Conservation (phyloP, 2,329 filamentous ascomycete species). For the Huntiella savannae region DNA sequence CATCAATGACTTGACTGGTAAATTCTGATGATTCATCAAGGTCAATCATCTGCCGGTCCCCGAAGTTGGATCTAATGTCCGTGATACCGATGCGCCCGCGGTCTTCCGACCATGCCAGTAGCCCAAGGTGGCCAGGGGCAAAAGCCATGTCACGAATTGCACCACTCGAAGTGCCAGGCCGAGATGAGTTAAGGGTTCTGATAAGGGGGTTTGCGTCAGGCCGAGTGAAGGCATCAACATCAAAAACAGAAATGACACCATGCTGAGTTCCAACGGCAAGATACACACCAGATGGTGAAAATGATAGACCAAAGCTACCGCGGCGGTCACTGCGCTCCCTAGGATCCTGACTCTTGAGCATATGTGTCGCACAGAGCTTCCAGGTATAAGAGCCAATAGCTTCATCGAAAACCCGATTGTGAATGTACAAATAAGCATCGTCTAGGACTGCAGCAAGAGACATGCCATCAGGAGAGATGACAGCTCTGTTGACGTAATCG, state of each 20-base stretch:
- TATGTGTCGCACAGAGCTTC: conserved; percentile 30
- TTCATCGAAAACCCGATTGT: conserved; percentile 29
- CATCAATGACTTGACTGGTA: conserved; percentile 16
- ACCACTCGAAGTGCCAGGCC: conserved; percentile 49
- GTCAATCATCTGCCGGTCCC: conserved; percentile 47
- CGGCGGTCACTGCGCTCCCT: conserved; percentile 35
- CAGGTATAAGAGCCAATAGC: conserved; percentile 25
- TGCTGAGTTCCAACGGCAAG: conserved; percentile 66
- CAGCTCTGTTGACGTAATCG: conserved; percentile 78
- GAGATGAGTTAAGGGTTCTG: conserved; percentile 58
- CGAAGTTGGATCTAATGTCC: conserved; percentile 49
- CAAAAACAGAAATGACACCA: conserved; percentile 59
- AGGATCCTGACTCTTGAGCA: conserved; percentile 37
- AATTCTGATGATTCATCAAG: conserved; percentile 32
- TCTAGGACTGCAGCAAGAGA: conserved; percentile 73
- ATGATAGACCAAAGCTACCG: conserved; percentile 62
- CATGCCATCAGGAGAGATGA: conserved; percentile 77
- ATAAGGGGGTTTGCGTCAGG: conserved; percentile 41
- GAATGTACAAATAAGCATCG: conserved; percentile 70
- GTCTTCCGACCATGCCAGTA: conserved; percentile 88
- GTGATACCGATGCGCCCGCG: conserved; percentile 56
- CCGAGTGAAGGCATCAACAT: conserved; percentile 30
- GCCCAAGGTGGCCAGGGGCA: conserved; percentile 71
- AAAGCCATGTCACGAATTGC: conserved; percentile 86
- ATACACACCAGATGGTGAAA: conserved; percentile 51